Percentiles rank a stretch among this genome's conserved stretches.
phyloP scores from a whole-genome alignment of 257 asterid species.

The Ballota nigra region DNA sequence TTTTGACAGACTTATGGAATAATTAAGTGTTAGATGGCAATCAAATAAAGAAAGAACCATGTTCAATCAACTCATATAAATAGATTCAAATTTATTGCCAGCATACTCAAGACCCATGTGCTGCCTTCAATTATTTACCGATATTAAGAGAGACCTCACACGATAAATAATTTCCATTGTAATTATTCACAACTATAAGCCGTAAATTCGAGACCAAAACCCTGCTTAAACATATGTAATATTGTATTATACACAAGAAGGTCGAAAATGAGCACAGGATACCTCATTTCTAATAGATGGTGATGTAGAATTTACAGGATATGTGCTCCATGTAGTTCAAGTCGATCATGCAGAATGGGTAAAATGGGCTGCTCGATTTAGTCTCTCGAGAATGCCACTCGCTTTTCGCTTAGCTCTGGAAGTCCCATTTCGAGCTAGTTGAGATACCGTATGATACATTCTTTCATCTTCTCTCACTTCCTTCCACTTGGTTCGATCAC shows the following conservation, averaged over 20 bases:
- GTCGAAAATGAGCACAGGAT: conserved; percentile 29
- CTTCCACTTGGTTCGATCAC: conserved; percentile 65
- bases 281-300: conserved; percentile 32
- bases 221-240: conserved; percentile 33
- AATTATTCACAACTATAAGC: conserved; percentile 39
- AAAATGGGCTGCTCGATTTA: conserved; percentile 43
- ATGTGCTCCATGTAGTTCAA: conserved; percentile 11
- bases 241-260: conserved; percentile 50
- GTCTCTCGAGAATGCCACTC: conserved; percentile 63
- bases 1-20: conserved; percentile 6
- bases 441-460: conserved; percentile 53
- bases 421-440: conserved; percentile 64
- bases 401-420: conserved; percentile 93
- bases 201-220: conserved; percentile 40
- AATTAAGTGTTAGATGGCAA: background rate
- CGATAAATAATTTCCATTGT: conserved; percentile 39
- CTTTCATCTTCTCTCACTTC: conserved; percentile 72
- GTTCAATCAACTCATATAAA: background rate
- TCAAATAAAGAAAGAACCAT: conserved; percentile 13
- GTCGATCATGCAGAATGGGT: conserved; percentile 66
- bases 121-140: conserved; percentile 33
- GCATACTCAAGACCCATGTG: conserved; percentile 31
- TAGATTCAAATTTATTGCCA: background rate
- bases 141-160: conserved; percentile 15
- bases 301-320: conserved; percentile 69